Evolutionary conservation across 768 basidiomycete genomes (phyloP).

Genomic region (Mycena indigotica): DNA sequence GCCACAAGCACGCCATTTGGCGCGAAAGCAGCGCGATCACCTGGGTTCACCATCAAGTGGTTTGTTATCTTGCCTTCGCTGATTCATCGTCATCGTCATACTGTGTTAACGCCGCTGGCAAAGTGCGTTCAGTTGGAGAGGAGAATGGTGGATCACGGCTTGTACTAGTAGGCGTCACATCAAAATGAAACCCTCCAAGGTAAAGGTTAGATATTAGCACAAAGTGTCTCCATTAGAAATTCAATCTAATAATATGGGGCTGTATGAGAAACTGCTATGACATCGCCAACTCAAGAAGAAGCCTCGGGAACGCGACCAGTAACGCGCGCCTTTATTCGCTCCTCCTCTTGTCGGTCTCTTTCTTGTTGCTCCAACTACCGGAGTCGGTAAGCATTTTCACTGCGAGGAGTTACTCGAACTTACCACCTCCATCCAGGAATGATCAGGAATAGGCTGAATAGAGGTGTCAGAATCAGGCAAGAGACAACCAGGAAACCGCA

Average conservation of each 20-base stretch:
- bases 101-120: too few species aligned
- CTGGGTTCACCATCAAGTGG: too few species aligned
- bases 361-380: conserved; percentile 35
- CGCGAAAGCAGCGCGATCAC: too few species aligned
- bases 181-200: too few species aligned
- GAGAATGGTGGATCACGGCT: too few species aligned
- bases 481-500: not conserved
- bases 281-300: not conserved
- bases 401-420: conserved; percentile 15
- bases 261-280: too few species aligned
- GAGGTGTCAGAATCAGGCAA: conserved; percentile 5
- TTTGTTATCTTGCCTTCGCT: too few species aligned
- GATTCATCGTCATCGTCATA: not conserved
- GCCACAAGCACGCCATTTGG: conserved; percentile 1
- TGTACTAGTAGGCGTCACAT: too few species aligned
- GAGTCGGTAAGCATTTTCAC: not conserved
- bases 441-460: conserved; percentile 37
- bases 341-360: conserved; percentile 28
- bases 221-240: too few species aligned
- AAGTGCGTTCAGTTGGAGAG: too few species aligned
- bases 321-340: conserved; percentile 12
- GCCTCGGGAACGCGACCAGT: not conserved
- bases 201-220: too few species aligned
- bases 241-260: too few species aligned
- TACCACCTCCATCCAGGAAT: conserved; percentile 54